phyloP scores from a whole-genome alignment of 768 basidiomycete genomes.

The Clitopilus passeckerianus region DNA sequence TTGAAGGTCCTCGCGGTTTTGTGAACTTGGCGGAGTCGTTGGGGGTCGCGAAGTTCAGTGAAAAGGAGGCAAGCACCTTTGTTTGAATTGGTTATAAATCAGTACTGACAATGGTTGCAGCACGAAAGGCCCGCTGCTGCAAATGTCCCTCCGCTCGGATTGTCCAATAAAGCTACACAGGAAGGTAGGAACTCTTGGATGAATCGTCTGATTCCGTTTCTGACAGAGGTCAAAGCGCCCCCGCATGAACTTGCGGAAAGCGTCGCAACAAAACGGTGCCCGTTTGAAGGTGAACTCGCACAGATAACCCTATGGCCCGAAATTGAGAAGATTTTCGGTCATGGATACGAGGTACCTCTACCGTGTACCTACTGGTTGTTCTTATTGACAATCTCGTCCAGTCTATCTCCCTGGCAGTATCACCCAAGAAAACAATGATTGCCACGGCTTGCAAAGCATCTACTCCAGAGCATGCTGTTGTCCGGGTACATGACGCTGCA shows the following conservation, averaged over 20 bases:
- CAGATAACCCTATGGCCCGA: conserved; percentile 94
- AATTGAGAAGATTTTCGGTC: conserved; percentile 93
- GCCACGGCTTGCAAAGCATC: conserved; percentile 93
- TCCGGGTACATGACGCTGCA: conserved; percentile 74
- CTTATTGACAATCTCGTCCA: conserved; percentile 20
- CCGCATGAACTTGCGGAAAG: neutral
- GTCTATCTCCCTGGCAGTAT: conserved; percentile 79
- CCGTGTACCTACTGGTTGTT: neutral
- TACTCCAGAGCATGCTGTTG: conserved; percentile 80
- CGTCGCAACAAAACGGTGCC: conserved; percentile 22
- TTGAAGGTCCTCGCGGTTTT: conserved; percentile 85
- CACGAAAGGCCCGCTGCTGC: conserved; percentile 68
- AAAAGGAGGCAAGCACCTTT: conserved; percentile 40
- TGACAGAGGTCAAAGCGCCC: neutral
- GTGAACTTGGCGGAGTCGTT: conserved; percentile 55
- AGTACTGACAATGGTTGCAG: conserved; percentile 25
- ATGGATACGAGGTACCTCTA: conserved; percentile 83
- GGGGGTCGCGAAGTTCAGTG: conserved; percentile 39
- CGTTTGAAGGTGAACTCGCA: conserved; percentile 90
- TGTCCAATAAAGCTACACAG: conserved; percentile 89
- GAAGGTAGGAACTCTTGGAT: conserved; percentile 41
- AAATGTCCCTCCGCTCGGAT: conserved; percentile 86
- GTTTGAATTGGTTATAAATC: neutral
- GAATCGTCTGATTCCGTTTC: neutral
- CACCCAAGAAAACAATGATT: conserved; percentile 61